Base-by-base conservation (phyloP, 164 flowering plant species). In the Vitis riparia region DNA sequence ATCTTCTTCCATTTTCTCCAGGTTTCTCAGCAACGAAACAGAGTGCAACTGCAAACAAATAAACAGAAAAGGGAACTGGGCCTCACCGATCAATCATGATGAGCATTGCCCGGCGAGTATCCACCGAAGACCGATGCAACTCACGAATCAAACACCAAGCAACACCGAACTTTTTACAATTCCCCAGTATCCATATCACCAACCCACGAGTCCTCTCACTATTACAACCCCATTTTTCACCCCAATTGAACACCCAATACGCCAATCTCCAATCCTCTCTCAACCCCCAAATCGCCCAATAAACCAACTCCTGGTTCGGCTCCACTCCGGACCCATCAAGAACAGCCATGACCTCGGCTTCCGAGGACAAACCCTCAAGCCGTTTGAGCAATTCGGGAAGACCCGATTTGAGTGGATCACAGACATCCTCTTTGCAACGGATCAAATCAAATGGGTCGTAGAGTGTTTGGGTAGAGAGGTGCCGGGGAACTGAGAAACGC, bases 61-160 rank as follows among this genome's bases (percentile, higher is more conserved):
- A 30, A 67, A 57, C 11, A 55, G 3, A 3, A 17, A 32, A 68
- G 17, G 12, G 19, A 60, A 47, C 8, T 9, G 23, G 19, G 44
- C 57, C 62, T 80, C 64, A 94, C 99, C 95, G 80, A 59, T 91
- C 92, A 60, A 94, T 89, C 91, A 94, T 76, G 68, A 84, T 74
- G 55, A 91, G 77, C 87, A 91, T 72, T 1, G 91, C 84, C 27
- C 63, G 67, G 37, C 86, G 81, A 17, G 86, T 72, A 68, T 70
- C 82, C 77, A 77, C 65, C 0, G 77, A 76, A 55, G 71, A 68
- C n/a, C 69, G 74, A 68, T 81, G 69, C 80, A 85, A 74, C 52
- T 86, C 86, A 1, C 86, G 73, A 51, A 94, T 83, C 78, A 94
- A 69, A 77, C 82, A 66, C 99, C 97, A 94, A 55, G 95, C 95